Conservation (phyloP, 108 stramenopile species). For the Mediolabrus comicus region DNA sequence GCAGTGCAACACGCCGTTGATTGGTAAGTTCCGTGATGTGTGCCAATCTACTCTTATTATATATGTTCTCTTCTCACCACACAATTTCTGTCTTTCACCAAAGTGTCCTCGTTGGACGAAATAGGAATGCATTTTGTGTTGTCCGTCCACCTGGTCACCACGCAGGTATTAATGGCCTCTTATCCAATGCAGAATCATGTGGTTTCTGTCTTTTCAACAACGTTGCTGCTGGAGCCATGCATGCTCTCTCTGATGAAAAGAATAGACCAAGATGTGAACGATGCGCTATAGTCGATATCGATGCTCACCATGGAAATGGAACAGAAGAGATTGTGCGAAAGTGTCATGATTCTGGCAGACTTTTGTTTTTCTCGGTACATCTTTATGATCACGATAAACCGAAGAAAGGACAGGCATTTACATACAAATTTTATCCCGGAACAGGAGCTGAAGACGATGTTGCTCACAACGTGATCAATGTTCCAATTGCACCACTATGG, state of each 20-base stretch:
- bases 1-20: slow-evolving; percentile 94
- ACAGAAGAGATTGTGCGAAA: slow-evolving; percentile 95
- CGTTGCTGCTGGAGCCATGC: slow-evolving; percentile 95
- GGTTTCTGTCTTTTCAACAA: slow-evolving; percentile 99
- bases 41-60: not conserved
- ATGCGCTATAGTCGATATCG: slow-evolving; percentile 96
- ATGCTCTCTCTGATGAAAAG: slow-evolving; percentile 86
- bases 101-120: slow-evolving; percentile 79
- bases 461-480: slow-evolving; percentile 94
- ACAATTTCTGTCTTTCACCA: slow-evolving; percentile 3
- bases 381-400: slow-evolving; percentile 86
- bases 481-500: slow-evolving; percentile 93
- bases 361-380: slow-evolving; percentile 95
- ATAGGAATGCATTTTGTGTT: slow-evolving; percentile 93
- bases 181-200: slow-evolving; percentile 92
- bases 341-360: slow-evolving; percentile 81
- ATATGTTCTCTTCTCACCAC: not conserved
- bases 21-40: slow-evolving; percentile 42
- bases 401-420: slow-evolving; percentile 45
- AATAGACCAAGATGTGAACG: slow-evolving; percentile 71
- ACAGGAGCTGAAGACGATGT: slow-evolving; percentile 90
- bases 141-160: slow-evolving; percentile 99
- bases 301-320: slow-evolving; percentile 98
- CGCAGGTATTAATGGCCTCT: slow-evolving; percentile 87
- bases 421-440: slow-evolving; percentile 95